These are phyloP conservation scores for Aspergillus tubingensis DNA, from an alignment of 2,329 filamentous ascomycete genomes.

Conservation along the genomic window DNA sequence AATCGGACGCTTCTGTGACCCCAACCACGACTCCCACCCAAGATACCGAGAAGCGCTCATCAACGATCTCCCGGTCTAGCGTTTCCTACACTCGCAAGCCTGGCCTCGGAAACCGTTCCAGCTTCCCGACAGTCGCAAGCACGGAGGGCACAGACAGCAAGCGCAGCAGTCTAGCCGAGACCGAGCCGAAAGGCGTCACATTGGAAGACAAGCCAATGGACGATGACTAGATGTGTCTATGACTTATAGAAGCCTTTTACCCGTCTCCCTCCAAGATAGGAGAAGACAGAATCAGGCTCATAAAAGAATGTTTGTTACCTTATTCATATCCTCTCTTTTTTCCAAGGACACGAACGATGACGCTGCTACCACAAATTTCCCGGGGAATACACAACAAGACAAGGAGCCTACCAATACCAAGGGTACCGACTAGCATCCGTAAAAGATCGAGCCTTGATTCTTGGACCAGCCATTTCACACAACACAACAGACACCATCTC, in stretches of 20 bases:
- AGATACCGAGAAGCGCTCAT: slow-evolving; percentile 64
- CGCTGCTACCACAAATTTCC: background rate
- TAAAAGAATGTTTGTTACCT: background rate
- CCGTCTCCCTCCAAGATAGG: background rate
- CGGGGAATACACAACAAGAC: background rate
- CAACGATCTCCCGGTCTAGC: slow-evolving; percentile 55
- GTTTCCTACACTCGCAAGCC: slow-evolving; percentile 52
- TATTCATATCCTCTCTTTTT: background rate
- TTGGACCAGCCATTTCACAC: background rate
- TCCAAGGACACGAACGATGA: background rate
- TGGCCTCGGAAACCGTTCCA: slow-evolving; percentile 48
- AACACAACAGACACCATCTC: background rate
- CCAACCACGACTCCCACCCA: slow-evolving; percentile 32
- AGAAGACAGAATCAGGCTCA: background rate
- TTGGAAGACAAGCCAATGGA: slow-evolving; percentile 78
- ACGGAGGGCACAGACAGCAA: slow-evolving; percentile 34
- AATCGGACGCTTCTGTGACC: slow-evolving; percentile 38
- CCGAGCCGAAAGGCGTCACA: slow-evolving; percentile 58
- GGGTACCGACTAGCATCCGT: background rate
- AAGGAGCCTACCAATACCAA: background rate
- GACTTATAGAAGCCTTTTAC: background rate
- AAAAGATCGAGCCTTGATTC: background rate
- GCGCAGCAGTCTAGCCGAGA: slow-evolving; percentile 39
- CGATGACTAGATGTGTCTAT: slow-evolving; percentile 44
- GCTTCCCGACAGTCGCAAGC: slow-evolving; percentile 30